Evolutionary conservation across 305 asterid genomes (phyloP).

Genomic region (Salvia sclarea): DNA sequence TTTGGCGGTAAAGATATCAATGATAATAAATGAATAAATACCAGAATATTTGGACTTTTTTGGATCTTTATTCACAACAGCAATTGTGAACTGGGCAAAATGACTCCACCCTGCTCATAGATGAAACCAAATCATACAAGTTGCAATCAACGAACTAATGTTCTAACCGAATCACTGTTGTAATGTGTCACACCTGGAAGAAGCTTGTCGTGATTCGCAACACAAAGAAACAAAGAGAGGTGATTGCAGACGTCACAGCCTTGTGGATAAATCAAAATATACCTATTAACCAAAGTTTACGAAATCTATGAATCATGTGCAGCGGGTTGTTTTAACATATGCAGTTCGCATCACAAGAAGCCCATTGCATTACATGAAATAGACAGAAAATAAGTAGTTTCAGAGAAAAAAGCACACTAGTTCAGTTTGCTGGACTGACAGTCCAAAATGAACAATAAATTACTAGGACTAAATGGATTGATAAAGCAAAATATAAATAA

Average conservation of each 20-base stretch:
- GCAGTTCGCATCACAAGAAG: conserved; percentile 9
- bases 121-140: conserved; percentile 1
- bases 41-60: conserved; percentile 97
- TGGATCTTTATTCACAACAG: conserved; percentile 95
- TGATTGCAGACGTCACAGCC: conserved; percentile 99
- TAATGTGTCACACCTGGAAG: conserved; percentile 68
- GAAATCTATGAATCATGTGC: conserved; percentile 6
- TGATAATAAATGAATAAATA: conserved; percentile 18
- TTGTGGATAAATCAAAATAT: conserved; percentile 93
- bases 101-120: conserved; percentile 88
- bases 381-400: conserved; percentile 14
- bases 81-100: conserved; percentile 93
- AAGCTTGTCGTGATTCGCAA: conserved; percentile 98
- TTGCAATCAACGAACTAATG: background rate
- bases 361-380: background rate
- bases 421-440: conserved; percentile 1
- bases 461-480: background rate
- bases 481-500: background rate
- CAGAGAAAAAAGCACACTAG: conserved; percentile 5
- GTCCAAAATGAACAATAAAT: conserved; percentile 3
- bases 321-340: background rate
- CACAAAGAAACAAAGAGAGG: conserved; percentile 95
- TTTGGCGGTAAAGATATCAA: background rate
- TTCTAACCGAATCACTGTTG: background rate
- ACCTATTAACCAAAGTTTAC: conserved; percentile 56